Base-by-base conservation (phyloP, 768 basidiomycete genomes). In the Epithele typhae region DNA sequence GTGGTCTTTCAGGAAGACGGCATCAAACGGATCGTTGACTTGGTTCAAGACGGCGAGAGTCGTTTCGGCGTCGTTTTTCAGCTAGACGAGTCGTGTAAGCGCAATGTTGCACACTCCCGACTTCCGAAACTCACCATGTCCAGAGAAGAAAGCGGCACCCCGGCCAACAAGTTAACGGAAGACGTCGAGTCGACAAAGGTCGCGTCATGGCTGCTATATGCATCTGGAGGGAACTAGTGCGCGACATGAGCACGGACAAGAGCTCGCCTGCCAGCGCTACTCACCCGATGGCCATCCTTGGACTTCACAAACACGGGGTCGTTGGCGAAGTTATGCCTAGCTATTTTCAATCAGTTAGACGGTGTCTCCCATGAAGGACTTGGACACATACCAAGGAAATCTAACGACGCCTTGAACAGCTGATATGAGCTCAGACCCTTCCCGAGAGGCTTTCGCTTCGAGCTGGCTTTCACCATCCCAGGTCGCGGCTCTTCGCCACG, bases 381-480 rank as follows among this genome's bases (percentile, higher is more conserved):
- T 19, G 40, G n/a, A 22, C 2, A 60, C 84, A 53, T 59, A 92
- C 92, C 78, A 19, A 97, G 62, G 58, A 93, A 84, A 61, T 93
- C 89, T 54, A 95, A 67, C 1, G 81, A 84, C 25, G 87, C 91
- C 55, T 86, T 79, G 64, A 97, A 86, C 23, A 95, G 71, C 60
- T 94, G 92, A 66, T 95, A 96, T 18, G 89, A 88, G 51, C 90
- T 93, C 55, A 97, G 61, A 2, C 92, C 88, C 46, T 76, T 79
- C 5, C 91, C 94, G 2, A 94, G 59, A 0, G 82, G 75, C 58
- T 73, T 81, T 44, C 80, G 70, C 43, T 68, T 71, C 22, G 54
- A 30, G 9, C 39, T 45, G 2, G 44, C 35, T 23, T 52, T 56
- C 2, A 49, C 46, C 52, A 67, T 59, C 32, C 56, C 48, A 25